Base-by-base conservation (phyloP, 2,329 filamentous ascomycete genomes). In the Penicillium crustosum region DNA sequence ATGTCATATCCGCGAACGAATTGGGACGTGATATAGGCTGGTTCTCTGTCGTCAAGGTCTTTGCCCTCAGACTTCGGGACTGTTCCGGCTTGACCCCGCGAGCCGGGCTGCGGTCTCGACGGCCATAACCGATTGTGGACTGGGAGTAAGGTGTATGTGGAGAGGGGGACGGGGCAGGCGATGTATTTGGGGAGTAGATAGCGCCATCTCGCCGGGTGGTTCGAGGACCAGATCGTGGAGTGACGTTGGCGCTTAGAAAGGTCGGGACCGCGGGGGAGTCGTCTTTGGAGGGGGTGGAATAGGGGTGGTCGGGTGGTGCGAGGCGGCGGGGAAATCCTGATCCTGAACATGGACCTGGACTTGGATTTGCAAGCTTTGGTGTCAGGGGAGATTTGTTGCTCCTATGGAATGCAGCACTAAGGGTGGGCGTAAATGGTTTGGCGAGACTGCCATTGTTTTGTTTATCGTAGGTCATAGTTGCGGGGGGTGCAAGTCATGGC, bases 161-260 rank as follows among this genome's bases (percentile, higher is more conserved):
- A 42, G 69, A 69, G 12, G 61, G 51, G 41, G 69, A 69, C 10
- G 61, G 51, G 31, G 43, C 68, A 33, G 64, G 68, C 49, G 71
- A 62, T 25, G 73, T 89, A 56, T 79, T 82, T 60, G 90, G 88
- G 1, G 91, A 91, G 33, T 83, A 84, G 58, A 81, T 83, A 27
- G 82, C 76, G 72, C 88, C 91, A 71, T 90, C 86, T 57, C 87
- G 83, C 64, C 91, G 86, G 65, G 80, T 86, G 71, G 86, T 90
- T 61, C 92, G 83, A 49, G 86, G 81, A 9, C 88, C 89, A 9
- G 91, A 91, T 63, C 92, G 86, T 50, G 91, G 90, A 4, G 92
- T 95, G 70, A 92, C 79, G 72, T 90, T 92, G 72, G 77, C 83
- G 73, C 75, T 85, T 44, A 91, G 76, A 66, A 84, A 84, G 50